Evolutionary conservation across 1,284 basidiomycete species (phyloP).

Genomic region (Sphaerobolus stellatus): DNA sequence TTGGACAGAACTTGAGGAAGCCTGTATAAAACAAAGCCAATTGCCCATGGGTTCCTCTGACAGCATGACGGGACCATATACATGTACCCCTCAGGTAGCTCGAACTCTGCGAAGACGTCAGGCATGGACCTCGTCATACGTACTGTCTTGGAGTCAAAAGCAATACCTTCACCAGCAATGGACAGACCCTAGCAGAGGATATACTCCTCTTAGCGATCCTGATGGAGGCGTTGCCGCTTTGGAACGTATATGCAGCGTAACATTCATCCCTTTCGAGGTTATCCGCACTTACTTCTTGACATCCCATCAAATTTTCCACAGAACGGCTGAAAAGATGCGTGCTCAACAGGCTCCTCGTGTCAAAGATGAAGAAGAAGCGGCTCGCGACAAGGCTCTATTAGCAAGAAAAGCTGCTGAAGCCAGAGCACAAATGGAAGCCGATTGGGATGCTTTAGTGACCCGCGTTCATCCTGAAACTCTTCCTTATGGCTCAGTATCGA

Average conservation of each 20-base stretch:
- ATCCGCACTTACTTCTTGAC: conserved; percentile 48
- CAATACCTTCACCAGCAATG: conserved; percentile 54
- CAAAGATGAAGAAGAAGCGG: conserved; percentile 44
- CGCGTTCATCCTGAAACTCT: conserved; percentile 54
- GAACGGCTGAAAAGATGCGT: conserved; percentile 45
- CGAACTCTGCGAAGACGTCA: conserved; percentile 44
- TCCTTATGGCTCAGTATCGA: conserved; percentile 42
- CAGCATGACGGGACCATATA: conserved; percentile 21
- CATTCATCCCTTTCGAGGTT: conserved; percentile 53
- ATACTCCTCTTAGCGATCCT: conserved; percentile 51
- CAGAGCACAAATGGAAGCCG: conserved; percentile 43
- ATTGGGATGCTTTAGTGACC: conserved; percentile 60
- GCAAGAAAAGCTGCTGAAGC: conserved; percentile 23
- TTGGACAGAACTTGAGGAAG: conserved; percentile 57
- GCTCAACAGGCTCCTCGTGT: conserved; percentile 20
- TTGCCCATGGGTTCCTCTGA: conserved; percentile 21
- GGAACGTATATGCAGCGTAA: conserved; percentile 49
- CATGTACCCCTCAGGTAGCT: conserved; percentile 36
- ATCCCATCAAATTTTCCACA: conserved; percentile 38
- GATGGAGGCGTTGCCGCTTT: conserved; percentile 41
- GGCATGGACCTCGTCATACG: conserved; percentile 61
- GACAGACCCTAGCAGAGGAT: conserved; percentile 38
- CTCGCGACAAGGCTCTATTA: conserved; percentile 51
- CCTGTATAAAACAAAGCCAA: conserved; percentile 38
- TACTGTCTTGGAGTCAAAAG: conserved; percentile 64